Evolutionary conservation across 805 yeast species (phyloP).

Genomic region (Candida morakotiae): DNA sequence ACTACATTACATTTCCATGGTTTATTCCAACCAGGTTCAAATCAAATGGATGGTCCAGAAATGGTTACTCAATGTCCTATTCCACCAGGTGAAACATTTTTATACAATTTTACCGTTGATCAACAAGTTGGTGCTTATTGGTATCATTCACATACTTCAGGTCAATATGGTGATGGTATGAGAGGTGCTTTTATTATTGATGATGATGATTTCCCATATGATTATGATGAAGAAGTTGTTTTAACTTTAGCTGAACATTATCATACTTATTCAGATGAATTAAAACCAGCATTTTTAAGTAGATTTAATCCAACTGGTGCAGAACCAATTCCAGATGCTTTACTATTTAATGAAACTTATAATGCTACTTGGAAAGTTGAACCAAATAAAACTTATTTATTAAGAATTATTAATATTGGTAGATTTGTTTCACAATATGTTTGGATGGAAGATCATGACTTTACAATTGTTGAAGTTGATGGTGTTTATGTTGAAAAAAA

Average conservation of each 20-base stretch:
- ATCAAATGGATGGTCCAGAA: constrained; percentile 89
- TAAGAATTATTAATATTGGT: constrained; percentile 65
- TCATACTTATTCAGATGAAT: constrained; percentile 47
- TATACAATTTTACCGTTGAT: constrained; percentile 81
- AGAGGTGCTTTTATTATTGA: constrained; percentile 75
- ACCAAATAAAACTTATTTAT: constrained; percentile 57
- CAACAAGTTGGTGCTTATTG: constrained; percentile 88
- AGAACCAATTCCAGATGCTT: constrained; percentile 72
- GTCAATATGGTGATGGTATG: constrained; percentile 94
- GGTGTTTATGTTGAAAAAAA: constrained; percentile 57
- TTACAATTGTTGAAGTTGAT: constrained; percentile 40
- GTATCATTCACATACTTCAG: constrained; percentile 93
- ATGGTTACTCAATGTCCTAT: constrained; percentile 88
- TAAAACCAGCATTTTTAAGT: constrained; percentile 47
- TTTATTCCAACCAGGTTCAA: constrained; percentile 71
- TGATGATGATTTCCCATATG: constrained; percentile 52
- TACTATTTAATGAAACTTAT: constrained; percentile 61
- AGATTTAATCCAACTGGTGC: constrained; percentile 82
- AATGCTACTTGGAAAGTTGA: constrained; percentile 53
- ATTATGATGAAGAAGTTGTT: constrained; percentile 58
- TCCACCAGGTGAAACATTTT: constrained; percentile 67
- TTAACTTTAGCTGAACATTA: constrained; percentile 63
- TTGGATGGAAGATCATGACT: constrained; percentile 38
- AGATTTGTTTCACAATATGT: constrained; percentile 63
- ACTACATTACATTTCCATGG: constrained; percentile 95